Conservation (phyloP, 495 filamentous ascomycete species). For the Neurospora sp. region DNA sequence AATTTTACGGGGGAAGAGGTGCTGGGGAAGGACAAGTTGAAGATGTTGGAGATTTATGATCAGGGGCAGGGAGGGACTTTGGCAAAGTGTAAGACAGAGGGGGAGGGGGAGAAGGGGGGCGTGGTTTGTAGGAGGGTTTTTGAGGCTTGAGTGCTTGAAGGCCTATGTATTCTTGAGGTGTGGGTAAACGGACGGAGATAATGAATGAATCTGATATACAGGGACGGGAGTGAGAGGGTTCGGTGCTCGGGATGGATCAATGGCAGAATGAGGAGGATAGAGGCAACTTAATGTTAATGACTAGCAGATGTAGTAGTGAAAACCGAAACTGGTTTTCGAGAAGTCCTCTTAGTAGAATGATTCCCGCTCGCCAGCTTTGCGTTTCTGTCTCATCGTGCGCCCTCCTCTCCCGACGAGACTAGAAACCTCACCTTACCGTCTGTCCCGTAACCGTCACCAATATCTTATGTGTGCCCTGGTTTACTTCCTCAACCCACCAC, state of each 20-base stretch:
- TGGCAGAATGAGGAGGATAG: neutral
- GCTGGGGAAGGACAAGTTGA: neutral
- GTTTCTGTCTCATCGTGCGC: neutral
- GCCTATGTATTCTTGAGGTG: neutral
- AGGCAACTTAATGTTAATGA: neutral
- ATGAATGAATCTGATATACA: neutral
- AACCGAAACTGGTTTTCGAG: neutral
- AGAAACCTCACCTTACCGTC: neutral
- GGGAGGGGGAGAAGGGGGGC: neutral
- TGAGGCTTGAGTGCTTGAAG: neutral
- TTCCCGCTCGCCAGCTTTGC: neutral
- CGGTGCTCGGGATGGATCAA: neutral
- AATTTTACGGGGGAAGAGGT: neutral
- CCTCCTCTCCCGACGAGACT: neutral
- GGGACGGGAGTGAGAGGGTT: constrained; percentile 6
- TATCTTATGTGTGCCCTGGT: neutral
- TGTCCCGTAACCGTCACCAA: neutral
- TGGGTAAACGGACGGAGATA: neutral
- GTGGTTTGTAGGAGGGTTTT: neutral
- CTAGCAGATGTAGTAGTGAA: neutral
- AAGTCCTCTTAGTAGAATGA: neutral
- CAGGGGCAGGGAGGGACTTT: constrained; percentile 17
- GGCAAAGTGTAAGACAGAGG: constrained; percentile 12
- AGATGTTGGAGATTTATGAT: constrained; percentile 13
- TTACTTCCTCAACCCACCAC: neutral